Evolutionary conservation across 2,329 filamentous ascomycete species (phyloP), one percentile per base, ranked within the genome.

Genomic region (Colletotrichum sansevieriae): DNA sequence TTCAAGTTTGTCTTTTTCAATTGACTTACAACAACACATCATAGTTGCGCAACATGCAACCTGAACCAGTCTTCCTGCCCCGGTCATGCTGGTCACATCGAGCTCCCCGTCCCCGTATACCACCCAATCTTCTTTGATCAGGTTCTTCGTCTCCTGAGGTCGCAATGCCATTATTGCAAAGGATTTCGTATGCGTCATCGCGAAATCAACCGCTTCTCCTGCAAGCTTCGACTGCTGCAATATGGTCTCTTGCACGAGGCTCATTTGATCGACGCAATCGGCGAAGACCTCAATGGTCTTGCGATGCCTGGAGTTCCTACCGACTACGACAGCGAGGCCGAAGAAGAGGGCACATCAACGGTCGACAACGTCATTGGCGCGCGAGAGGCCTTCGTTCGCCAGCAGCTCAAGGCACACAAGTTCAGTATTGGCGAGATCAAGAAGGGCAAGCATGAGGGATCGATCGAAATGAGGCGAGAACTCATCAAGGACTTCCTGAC

Each of bases 81-180:
- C 7, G 97, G 97, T 65, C 97, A 99, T 83, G 88, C 92, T 68
- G 97, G 96, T 61, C 96, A 99, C 77, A 97, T 99, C 78, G 94
- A 98, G 75, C 90, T 99, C 12, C 95, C 96, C 13, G 91, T 95
- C 12, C 93, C 93, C 54, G 93, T 98, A 60, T 99, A 98, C 78
- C 95, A 99, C 79, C 93, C 95, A n/a, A 92, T 94, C 2, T 98
- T 98, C 76, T 92, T 99, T 85, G 95, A 98, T 77, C 95, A 98
- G 78, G 88, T 95, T 60, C 88, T 97, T 71, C 91, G 93, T 51
- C 85, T 99, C 52, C 86, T 99, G 20, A 90, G 94, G 74, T 92
- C 93, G 62, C 92, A 95, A 79, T 99, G 96, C 78, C 87, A 91
- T 68, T 98, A 97, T 82, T 99, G 97, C 81, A 91, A 95, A 76